Percentiles rank a stretch among this genome's conserved stretches.
phyloP scores from a whole-genome alignment of 208 protist species.

The Trypanosoma boissoni region DNA sequence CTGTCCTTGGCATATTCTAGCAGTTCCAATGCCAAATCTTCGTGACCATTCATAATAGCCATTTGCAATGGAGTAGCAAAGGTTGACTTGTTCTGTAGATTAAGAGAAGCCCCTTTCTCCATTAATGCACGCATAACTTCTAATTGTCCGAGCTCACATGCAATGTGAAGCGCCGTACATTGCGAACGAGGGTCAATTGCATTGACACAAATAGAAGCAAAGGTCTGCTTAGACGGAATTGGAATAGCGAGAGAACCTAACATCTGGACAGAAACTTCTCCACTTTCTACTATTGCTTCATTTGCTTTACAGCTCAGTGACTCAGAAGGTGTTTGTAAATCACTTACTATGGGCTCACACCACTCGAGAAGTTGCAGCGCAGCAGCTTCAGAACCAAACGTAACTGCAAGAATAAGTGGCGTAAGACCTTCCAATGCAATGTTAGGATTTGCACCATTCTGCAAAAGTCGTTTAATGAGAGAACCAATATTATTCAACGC shows the following conservation, averaged over 20 bases:
- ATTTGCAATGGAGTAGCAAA: conserved; percentile 65
- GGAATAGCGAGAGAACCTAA: neutral
- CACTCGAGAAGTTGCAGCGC: conserved; percentile 53
- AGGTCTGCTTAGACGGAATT: neutral
- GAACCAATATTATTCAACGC: conserved; percentile 69
- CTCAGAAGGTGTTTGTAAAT: neutral
- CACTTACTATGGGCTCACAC: conserved; percentile 9
- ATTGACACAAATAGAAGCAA: conserved; percentile 51
- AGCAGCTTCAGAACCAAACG: conserved; percentile 56
- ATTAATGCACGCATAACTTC: conserved; percentile 51
- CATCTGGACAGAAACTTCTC: neutral
- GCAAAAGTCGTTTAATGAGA: conserved; percentile 51
- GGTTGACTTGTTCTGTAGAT: conserved; percentile 45
- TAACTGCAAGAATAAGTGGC: conserved; percentile 67
- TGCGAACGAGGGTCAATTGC: conserved; percentile 60
- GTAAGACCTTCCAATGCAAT: conserved; percentile 58
- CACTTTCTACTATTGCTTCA: neutral
- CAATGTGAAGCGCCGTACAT: conserved; percentile 75
- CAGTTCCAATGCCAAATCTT: conserved; percentile 57
- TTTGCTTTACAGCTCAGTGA: neutral
- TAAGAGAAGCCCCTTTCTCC: conserved; percentile 53
- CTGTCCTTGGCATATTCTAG: conserved; percentile 76
- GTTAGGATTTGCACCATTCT: conserved; percentile 50
- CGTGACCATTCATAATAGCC: conserved; percentile 49
- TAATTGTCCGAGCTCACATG: conserved; percentile 64